phyloP scores from a whole-genome alignment of 345 rosid genomes.

The Eucalyptus cloeziana region DNA sequence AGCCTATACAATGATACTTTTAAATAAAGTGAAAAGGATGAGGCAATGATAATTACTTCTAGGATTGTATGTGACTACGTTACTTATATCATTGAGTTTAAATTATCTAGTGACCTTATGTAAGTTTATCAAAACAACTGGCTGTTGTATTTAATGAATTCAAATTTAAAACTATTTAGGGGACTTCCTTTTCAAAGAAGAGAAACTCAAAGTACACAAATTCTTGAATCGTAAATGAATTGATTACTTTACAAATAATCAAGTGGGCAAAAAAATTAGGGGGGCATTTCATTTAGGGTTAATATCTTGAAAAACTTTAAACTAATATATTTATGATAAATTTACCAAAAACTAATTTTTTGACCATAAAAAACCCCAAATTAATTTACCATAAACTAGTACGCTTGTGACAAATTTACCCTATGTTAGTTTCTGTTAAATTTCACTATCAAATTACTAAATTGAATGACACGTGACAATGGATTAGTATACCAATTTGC shows the following conservation, averaged over 20 bases:
- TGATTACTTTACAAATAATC: not conserved
- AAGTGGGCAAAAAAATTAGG: not conserved
- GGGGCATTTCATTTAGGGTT: not conserved
- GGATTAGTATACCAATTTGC: rapidly evolving
- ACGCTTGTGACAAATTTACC: too few species aligned
- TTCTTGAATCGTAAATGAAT: not conserved
- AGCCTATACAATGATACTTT: not conserved
- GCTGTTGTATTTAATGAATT: not conserved
- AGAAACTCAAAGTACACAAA: not conserved
- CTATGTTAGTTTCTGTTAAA: too few species aligned
- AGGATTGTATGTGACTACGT: not conserved
- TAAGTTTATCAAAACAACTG: not conserved
- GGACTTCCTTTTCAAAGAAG: not conserved
- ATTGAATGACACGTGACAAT: too few species aligned
- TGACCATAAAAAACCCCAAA: rapidly evolving
- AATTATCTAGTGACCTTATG: not conserved
- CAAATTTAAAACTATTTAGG: not conserved
- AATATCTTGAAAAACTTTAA: too few species aligned
- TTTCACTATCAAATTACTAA: too few species aligned
- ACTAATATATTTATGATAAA: rapidly evolving
- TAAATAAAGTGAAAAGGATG: not conserved
- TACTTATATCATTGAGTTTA: not conserved
- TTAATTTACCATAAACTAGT: too few species aligned
- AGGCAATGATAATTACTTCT: not conserved
- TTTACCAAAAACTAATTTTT: rapidly evolving